These are phyloP conservation scores for Talaromyces funiculosus DNA, from an alignment of 2,329 filamentous ascomycete genomes.

Conservation along the genomic window DNA sequence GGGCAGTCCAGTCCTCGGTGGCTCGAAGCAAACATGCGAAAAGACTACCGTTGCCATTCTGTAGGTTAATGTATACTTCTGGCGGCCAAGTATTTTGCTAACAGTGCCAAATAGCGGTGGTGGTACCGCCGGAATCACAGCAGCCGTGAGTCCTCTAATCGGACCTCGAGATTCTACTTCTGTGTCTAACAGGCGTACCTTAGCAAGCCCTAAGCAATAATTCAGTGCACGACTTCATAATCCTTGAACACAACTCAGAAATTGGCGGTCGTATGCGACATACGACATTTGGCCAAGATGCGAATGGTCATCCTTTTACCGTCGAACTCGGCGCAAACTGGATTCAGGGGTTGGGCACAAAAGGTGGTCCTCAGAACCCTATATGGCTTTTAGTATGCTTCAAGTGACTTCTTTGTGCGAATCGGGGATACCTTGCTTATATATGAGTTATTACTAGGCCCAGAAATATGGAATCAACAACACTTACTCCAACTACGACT, in stretches of 20 bases:
- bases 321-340: conserved; percentile 66
- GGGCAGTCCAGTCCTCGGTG: conserved; percentile 10
- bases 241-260: conserved; percentile 58
- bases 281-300: conserved; percentile 50
- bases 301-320: conserved; percentile 49
- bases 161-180: background rate
- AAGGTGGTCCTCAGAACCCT: conserved; percentile 50
- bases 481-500: conserved; percentile 54
- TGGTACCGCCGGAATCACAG: conserved; percentile 59
- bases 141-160: conserved; percentile 42
- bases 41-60: conserved; percentile 31
- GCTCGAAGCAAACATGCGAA: conserved; percentile 20
- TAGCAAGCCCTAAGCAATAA: conserved; percentile 57
- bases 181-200: conserved; percentile 5
- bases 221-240: conserved; percentile 58
- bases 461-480: conserved; percentile 56
- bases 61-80: conserved; percentile 18
- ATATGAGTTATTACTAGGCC: conserved; percentile 28
- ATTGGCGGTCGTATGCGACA: conserved; percentile 60
- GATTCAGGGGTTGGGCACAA: conserved; percentile 43
- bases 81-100: background rate
- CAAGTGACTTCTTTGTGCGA: too few species aligned
- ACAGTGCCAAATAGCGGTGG: conserved; percentile 41
- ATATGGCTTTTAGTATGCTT: conserved; percentile 47
- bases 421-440: background rate